Evolutionary conservation across 140 eudicot genomes (phyloP).

Genomic region (Stevia rebaudiana): DNA sequence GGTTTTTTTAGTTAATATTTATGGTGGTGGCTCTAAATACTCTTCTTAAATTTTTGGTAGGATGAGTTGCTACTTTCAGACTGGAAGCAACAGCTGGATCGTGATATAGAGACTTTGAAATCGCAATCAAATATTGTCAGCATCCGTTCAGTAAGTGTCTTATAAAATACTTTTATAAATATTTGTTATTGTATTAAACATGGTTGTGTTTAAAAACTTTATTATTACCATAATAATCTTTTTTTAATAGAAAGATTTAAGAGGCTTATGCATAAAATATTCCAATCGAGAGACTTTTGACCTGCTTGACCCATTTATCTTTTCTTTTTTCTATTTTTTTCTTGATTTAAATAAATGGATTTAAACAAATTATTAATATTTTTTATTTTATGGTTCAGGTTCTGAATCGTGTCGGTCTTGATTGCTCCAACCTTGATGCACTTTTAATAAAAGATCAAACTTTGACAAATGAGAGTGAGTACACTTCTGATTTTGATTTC

Average conservation of each 20-base stretch:
- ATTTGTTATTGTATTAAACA: not conserved
- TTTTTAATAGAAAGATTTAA: not conserved
- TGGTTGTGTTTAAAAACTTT: not conserved
- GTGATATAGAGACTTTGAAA: conserved; percentile 76
- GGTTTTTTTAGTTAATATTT: not conserved
- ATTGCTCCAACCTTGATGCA: conserved; percentile 60
- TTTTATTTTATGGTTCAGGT: conserved; percentile 43
- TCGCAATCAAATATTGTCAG: conserved; percentile 58
- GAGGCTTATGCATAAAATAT: not conserved
- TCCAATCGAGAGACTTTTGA: not conserved
- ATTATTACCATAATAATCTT: not conserved
- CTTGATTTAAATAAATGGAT: not conserved
- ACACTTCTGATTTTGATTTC: not conserved
- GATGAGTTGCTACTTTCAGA: conserved; percentile 66
- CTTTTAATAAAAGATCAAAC: conserved; percentile 79
- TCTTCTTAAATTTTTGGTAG: conserved; percentile 31
- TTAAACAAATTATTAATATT: not conserved
- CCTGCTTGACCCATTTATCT: not conserved
- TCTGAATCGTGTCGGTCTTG: conserved; percentile 52
- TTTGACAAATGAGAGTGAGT: conserved; percentile 78
- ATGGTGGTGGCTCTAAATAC: not conserved
- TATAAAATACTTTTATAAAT: not conserved
- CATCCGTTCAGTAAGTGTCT: conserved; percentile 61
- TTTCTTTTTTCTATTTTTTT: not conserved
- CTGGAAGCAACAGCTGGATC: conserved; percentile 88